These are phyloP conservation scores for Penicillium antarcticum DNA, from an alignment of 495 filamentous ascomycete species.

Conservation along the genomic window DNA sequence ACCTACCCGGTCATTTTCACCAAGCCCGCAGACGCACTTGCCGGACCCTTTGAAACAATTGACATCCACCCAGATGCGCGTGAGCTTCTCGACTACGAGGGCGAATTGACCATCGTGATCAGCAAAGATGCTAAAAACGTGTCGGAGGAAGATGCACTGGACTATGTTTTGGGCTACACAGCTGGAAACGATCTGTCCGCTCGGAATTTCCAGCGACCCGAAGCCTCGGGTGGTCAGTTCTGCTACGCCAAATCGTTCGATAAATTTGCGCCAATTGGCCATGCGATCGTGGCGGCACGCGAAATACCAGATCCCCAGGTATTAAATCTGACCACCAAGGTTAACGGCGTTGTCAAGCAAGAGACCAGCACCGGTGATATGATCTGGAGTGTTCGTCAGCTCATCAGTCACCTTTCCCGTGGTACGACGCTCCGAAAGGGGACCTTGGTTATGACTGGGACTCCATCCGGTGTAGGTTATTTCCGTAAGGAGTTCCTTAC, in stretches of 20 bases:
- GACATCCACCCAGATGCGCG: slow-evolving; percentile 51
- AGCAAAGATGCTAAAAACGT: slow-evolving; percentile 59
- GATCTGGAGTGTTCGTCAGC: slow-evolving; percentile 66
- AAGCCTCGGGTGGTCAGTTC: slow-evolving; percentile 68
- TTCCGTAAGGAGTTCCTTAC: slow-evolving; percentile 46
- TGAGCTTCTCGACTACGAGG: slow-evolving; percentile 60
- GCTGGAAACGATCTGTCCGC: slow-evolving; percentile 72
- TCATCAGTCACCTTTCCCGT: slow-evolving; percentile 62
- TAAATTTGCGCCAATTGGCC: slow-evolving; percentile 73
- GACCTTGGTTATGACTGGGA: slow-evolving; percentile 73
- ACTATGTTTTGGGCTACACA: slow-evolving; percentile 69
- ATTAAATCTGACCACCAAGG: slow-evolving; percentile 53
- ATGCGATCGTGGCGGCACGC: slow-evolving; percentile 55
- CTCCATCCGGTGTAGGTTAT: slow-evolving; percentile 39
- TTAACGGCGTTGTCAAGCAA: slow-evolving; percentile 67
- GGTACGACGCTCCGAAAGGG: slow-evolving; percentile 68
- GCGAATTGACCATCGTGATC: slow-evolving; percentile 67
- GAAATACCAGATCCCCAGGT: slow-evolving; percentile 55
- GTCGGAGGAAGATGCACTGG: slow-evolving; percentile 55
- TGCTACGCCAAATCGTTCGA: slow-evolving; percentile 72
- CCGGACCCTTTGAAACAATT: slow-evolving; percentile 57
- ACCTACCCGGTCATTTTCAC: slow-evolving; percentile 51
- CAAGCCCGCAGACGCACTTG: slow-evolving; percentile 64
- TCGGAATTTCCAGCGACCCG: slow-evolving; percentile 66
- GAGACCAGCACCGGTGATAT: slow-evolving; percentile 62